Evolutionary conservation across 2,329 filamentous ascomycete species (phyloP), one percentile per base, ranked within the genome.

Genomic region (Epicoccum nigrum): DNA sequence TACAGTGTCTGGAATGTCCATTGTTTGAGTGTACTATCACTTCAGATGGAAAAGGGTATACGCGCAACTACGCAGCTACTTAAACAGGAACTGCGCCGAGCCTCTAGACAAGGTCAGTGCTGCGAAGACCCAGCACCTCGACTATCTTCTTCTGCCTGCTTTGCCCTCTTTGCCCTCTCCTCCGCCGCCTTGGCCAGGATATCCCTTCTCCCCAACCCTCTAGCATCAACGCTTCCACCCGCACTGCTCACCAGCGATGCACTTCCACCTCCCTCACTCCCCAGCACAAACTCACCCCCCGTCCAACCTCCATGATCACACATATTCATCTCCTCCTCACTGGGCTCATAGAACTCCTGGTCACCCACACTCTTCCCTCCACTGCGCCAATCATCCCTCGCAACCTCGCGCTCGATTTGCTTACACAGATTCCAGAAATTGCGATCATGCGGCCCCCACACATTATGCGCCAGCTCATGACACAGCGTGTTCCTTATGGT

Each of bases 381-480:
- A 19, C 81, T 81, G 65, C 81, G 87, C 86, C 89, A 96, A 76
- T 97, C 92, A 13, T 83, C 88, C 40, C 77, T 78, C 50, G 88
- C 87, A 3, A 97, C 93, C 77, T 97, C 93, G 42, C 82, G 81
- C 78, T 97, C 92, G 65, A 97, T 95, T 77, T 88, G 82, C 62
- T 86, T 86, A 60, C 90, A 96, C 64, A 99, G 73, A 45, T 91
- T 84, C 93, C 94, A 97, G 68, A 99, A 99, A 38, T 89, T 77
- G 15, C 85, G 79, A 73, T 97, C 92, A 72, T 99, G 94, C 0
- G 88, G 85, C 0, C 88, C 81, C 75, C 88, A 87, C 8, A 96
- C 90, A 64, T 96, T 97, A 74, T 99, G 94, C 59, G 92, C 88
- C 15, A 99, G 80, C 77, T 99, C 94, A 76, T 99, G 94, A 69